phyloP scores from a whole-genome alignment of 2,329 filamentous ascomycete species.

The Pochonia chlamydosporia region DNA sequence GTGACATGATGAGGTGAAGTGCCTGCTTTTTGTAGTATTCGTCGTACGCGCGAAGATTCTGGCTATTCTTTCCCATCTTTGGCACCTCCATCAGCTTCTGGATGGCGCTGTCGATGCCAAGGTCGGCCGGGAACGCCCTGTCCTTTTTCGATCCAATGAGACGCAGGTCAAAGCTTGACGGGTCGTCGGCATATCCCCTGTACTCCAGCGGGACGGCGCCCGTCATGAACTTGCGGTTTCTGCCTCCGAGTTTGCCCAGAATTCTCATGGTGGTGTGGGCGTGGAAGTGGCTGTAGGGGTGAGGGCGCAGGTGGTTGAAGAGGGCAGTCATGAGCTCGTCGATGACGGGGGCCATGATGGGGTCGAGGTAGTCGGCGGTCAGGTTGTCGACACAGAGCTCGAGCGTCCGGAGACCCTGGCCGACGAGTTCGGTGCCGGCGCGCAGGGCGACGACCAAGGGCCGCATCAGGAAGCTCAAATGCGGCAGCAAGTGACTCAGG shows the following conservation, averaged over 20 bases:
- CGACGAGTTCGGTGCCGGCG: slow-evolving; percentile 87
- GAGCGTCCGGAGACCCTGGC: slow-evolving; percentile 85
- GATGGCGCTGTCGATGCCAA: slow-evolving; percentile 85
- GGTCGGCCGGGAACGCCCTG: slow-evolving; percentile 76
- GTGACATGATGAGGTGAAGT: slow-evolving; percentile 77
- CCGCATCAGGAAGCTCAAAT: slow-evolving; percentile 94
- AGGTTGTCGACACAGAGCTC: slow-evolving; percentile 98
- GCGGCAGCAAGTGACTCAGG: slow-evolving; percentile 88
- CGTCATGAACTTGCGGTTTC: slow-evolving; percentile 93
- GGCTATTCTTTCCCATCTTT: slow-evolving; percentile 48
- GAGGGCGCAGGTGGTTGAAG: slow-evolving; percentile 89
- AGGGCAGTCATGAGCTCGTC: slow-evolving; percentile 97
- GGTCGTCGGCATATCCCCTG: slow-evolving; percentile 80
- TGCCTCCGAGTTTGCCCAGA: slow-evolving; percentile 88
- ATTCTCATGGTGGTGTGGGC: slow-evolving; percentile 98
- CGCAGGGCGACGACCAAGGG: slow-evolving; percentile 92
- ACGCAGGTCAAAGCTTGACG: slow-evolving; percentile 79
- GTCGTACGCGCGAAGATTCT: slow-evolving; percentile 58
- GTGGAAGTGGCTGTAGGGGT: slow-evolving; percentile 95
- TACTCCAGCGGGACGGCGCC: slow-evolving; percentile 80
- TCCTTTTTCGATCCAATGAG: slow-evolving; percentile 87
- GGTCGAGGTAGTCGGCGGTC: slow-evolving; percentile 94
- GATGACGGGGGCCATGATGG: slow-evolving; percentile 98
- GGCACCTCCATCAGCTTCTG: slow-evolving; percentile 78
- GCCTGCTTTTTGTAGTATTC: slow-evolving; percentile 90